Evolutionary conservation across 2,329 filamentous ascomycete species (phyloP).

Genomic region (Ophiognomonia clavigignenti-juglandacearum): DNA sequence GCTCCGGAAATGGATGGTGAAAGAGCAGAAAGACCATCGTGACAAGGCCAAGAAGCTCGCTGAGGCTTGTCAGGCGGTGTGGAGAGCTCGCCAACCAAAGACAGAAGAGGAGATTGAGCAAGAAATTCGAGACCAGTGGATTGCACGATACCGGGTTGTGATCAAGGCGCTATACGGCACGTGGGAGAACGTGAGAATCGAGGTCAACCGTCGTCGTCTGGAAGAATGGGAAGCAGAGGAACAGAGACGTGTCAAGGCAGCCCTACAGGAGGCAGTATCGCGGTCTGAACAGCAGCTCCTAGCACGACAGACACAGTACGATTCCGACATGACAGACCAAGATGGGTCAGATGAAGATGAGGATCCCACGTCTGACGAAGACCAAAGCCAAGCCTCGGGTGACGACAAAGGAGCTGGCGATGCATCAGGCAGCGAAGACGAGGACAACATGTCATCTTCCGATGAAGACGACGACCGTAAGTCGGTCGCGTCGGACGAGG

Average conservation of each 20-base stretch:
- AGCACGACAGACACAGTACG: slow-evolving; percentile 49
- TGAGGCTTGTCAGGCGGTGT: slow-evolving; percentile 71
- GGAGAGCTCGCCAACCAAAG: slow-evolving; percentile 69
- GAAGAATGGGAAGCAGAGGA: slow-evolving; percentile 62
- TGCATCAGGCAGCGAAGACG: slow-evolving; percentile 32
- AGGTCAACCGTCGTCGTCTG: slow-evolving; percentile 56
- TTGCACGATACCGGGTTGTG: slow-evolving; percentile 67
- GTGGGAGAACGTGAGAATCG: slow-evolving; percentile 59
- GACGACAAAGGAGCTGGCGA: slow-evolving; percentile 31
- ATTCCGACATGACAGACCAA: slow-evolving; percentile 46
- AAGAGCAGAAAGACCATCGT: slow-evolving; percentile 74
- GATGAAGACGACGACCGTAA: slow-evolving; percentile 56
- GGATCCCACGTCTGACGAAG: slow-evolving; percentile 34
- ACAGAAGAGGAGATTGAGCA: slow-evolving; percentile 75
- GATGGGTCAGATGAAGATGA: slow-evolving; percentile 31
- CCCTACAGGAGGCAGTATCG: slow-evolving; percentile 68
- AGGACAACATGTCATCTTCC: slow-evolving; percentile 59
- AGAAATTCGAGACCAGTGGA: slow-evolving; percentile 66
- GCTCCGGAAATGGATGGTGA: slow-evolving; percentile 73
- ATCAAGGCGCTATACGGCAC: slow-evolving; percentile 51
- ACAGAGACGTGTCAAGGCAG: slow-evolving; percentile 60
- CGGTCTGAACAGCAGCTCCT: slow-evolving; percentile 65
- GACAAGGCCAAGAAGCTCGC: slow-evolving; percentile 75
- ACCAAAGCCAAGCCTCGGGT: slow-evolving; percentile 21
- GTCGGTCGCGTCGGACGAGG: slow-evolving; percentile 53